Evolutionary conservation across 1,284 basidiomycete species (phyloP).

Genomic region (Apiotrichum mycotoxinovorans): DNA sequence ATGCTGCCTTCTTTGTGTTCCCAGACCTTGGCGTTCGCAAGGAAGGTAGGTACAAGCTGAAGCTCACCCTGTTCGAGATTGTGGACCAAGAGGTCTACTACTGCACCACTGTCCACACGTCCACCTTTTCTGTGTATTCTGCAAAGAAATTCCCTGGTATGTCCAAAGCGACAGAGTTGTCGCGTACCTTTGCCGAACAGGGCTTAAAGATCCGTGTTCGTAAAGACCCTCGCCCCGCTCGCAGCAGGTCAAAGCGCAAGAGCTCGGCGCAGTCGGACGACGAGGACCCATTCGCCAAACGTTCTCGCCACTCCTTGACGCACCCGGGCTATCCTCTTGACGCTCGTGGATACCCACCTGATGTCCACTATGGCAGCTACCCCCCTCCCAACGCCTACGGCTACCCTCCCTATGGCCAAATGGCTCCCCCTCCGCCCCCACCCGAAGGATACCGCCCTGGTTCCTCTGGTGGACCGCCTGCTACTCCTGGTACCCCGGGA

Average conservation of each 20-base stretch:
- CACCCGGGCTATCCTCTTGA: slow-evolving; percentile 9
- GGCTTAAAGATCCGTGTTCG: slow-evolving; percentile 89
- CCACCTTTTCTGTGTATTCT: slow-evolving; percentile 79
- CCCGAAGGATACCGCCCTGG: slow-evolving; percentile 17
- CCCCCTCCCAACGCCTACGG: slow-evolving; percentile 11
- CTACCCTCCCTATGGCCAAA: slow-evolving; percentile 12
- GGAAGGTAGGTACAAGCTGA: slow-evolving; percentile 81
- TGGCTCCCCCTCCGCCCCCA: slow-evolving; percentile 16
- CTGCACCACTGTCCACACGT: slow-evolving; percentile 81
- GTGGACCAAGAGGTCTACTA: slow-evolving; percentile 79
- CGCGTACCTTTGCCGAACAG: slow-evolving; percentile 82
- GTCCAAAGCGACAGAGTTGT: slow-evolving; percentile 78
- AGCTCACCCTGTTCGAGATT: slow-evolving; percentile 88
- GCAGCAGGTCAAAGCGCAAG: slow-evolving; percentile 21
- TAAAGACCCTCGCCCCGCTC: slow-evolving; percentile 59
- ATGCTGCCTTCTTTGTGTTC: slow-evolving; percentile 88
- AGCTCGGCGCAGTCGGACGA: slow-evolving; percentile 18
- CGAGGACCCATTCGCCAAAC: slow-evolving; percentile 16
- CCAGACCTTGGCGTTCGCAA: slow-evolving; percentile 82
- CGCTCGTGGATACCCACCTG: slow-evolving; percentile 11
- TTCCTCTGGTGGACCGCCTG: slow-evolving; percentile 11
- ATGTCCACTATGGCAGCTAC: slow-evolving; percentile 15
- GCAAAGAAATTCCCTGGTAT: slow-evolving; percentile 93
- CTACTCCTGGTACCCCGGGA: slow-evolving; percentile 5
- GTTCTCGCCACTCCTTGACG: slow-evolving; percentile 5